Evolutionary conservation across 2,329 filamentous ascomycete genomes (phyloP), one percentile per base, ranked within the genome.

Genomic region (Aspergillus oerlinghausenensis): DNA sequence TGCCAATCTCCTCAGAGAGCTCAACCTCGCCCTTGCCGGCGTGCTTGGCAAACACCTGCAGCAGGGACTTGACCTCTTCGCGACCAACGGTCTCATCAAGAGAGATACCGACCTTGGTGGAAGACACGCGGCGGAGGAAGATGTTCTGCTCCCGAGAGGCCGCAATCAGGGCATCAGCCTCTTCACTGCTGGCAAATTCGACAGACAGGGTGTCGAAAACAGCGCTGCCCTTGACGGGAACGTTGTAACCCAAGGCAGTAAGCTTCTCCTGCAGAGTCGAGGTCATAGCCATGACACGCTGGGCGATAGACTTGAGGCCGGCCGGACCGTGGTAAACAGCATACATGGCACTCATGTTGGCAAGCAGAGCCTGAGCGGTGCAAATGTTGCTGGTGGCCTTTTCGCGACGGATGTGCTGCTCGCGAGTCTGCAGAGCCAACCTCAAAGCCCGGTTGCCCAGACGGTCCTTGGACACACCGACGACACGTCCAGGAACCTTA

Each of bases 321-420:
- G 85, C 75, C 0, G 93, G 93, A 3, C 93, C 93, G 71, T 97
- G 93, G 74, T 97, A 97, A 54, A 97, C 82, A 52, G 92, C 92
- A 70, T 96, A 97, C 78, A 97, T 88, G 54, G 92, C 91, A 65
- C 86, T 93, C 90, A 97, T 97, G 74, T 97, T 97, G 40, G 93
- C 93, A 52, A 97, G 80, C 26, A 97, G 79, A 8, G 93, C 93
- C 76, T 97, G 93, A 1, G 93, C 92, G 1, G 93, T 97, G 79
- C 93, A 97, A 58, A 97, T 92, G 70, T 97, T 97, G 79, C 92
- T 96, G 1, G 93, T 97, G 1, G 93, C 93, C 82, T 97, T 97
- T 73, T 97, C 93, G 68, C 93, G 85, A 63, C 93, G 85, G 71
- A 97, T 97, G 73, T 97, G 93, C 78, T 97, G 93, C 77, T 97